Evolutionary conservation across 805 yeast species (phyloP).

Genomic region (Spathaspora boniae): DNA sequence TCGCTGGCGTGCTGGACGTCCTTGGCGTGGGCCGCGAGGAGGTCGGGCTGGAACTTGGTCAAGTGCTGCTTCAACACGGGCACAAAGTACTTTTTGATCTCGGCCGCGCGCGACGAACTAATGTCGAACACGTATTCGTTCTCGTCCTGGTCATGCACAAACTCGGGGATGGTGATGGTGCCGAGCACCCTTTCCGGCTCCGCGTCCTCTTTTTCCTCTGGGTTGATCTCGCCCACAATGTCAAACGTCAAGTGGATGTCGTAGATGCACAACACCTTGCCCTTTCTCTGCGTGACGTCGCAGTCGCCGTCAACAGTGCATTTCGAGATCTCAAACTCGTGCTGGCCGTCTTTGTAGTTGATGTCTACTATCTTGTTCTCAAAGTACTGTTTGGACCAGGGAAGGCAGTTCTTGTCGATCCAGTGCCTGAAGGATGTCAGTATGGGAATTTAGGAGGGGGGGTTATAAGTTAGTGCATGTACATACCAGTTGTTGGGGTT

Average conservation of each 20-base stretch:
- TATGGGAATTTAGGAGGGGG: not conserved
- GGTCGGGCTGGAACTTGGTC: slow-evolving; percentile 57
- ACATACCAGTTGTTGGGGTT: slow-evolving; percentile 68
- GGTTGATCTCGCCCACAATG: slow-evolving; percentile 36
- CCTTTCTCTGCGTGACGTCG: slow-evolving; percentile 81
- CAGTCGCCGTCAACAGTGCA: slow-evolving; percentile 62
- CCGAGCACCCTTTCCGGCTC: slow-evolving; percentile 27
- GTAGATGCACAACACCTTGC: slow-evolving; percentile 71
- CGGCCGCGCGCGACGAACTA: slow-evolving; percentile 34
- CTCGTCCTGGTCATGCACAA: slow-evolving; percentile 73
- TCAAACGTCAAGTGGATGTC: slow-evolving; percentile 57
- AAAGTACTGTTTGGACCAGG: slow-evolving; percentile 58
- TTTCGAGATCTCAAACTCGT: slow-evolving; percentile 33
- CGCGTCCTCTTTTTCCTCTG: slow-evolving; percentile 21
- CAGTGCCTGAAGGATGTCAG: slow-evolving; percentile 51
- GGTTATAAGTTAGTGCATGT: too few species aligned
- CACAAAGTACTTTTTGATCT: slow-evolving; percentile 46
- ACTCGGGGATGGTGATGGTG: slow-evolving; percentile 55
- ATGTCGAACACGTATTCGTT: slow-evolving; percentile 57
- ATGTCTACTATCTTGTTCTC: slow-evolving; percentile 33
- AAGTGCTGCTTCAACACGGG: slow-evolving; percentile 51
- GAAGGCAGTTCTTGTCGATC: slow-evolving; percentile 66
- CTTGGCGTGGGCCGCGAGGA: slow-evolving; percentile 57
- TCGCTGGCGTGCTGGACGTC: slow-evolving; percentile 55
- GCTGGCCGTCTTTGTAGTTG: slow-evolving; percentile 21